A percentile compares a stretch with the other conserved stretches of the same genome.
These are phyloP conservation scores for Starmera quercuum DNA, from an alignment of 805 yeast species.

Conservation along the genomic window DNA sequence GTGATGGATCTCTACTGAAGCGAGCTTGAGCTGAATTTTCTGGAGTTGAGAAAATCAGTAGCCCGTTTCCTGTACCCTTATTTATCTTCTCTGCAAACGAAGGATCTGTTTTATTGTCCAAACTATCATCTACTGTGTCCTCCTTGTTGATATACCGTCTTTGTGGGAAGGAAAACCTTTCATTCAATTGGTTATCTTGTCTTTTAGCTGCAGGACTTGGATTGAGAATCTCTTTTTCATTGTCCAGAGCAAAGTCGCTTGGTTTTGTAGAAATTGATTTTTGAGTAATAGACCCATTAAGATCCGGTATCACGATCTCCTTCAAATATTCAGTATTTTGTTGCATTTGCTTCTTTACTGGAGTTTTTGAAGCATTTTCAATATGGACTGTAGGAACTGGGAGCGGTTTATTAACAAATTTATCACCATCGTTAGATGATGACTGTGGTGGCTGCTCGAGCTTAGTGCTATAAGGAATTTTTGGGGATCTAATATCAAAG, in stretches of 20 bases:
- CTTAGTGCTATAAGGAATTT: no score
- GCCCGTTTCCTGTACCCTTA: no score
- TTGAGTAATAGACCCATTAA: neutral
- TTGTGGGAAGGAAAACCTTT: constrained; percentile 18
- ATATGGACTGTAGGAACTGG: neutral
- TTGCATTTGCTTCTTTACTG: neutral
- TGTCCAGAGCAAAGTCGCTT: constrained; percentile 7
- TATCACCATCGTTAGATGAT: no score
- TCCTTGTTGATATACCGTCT: neutral
- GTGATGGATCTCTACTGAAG: neutral
- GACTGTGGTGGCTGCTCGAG: no score
- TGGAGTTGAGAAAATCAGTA: neutral
- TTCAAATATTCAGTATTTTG: neutral
- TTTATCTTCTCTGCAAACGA: no score
- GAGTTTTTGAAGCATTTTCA: neutral
- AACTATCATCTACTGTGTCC: no score
- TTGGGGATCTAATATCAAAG: neutral
- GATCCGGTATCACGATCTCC: constrained; percentile 8
- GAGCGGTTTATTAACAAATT: no score
- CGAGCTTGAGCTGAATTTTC: neutral
- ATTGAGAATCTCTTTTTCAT: constrained; percentile 16
- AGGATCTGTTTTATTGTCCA: no score
- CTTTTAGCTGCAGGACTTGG: constrained; percentile 20
- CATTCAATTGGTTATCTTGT: constrained; percentile 16
- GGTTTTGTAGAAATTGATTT: neutral